Evolutionary conservation across 2,329 filamentous ascomycete species (phyloP).

Genomic region (Xylaria multiplex): DNA sequence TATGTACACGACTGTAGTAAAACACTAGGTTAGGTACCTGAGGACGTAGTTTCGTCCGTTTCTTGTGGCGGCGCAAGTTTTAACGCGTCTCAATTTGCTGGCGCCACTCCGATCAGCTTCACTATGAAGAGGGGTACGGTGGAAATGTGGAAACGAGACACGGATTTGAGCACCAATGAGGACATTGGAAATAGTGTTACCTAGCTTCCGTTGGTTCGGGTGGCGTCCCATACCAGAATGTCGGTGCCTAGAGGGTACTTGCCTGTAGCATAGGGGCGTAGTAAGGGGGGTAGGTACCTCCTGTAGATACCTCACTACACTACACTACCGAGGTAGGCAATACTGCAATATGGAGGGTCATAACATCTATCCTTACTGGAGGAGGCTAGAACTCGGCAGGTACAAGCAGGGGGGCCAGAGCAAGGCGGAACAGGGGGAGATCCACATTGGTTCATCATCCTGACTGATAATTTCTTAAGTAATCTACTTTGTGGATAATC

Average conservation of each 20-base stretch:
- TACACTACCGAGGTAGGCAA: no score
- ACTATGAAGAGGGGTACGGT: neutral
- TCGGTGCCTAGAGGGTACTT: no score
- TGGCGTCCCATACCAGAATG: no score
- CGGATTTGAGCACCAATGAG: conserved; percentile 3
- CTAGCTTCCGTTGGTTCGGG: no score
- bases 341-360: neutral
- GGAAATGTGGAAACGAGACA: neutral
- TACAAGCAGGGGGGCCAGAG: conserved; percentile 1
- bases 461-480: conserved; percentile 11
- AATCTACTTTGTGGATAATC: neutral
- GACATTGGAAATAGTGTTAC: neutral
- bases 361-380: neutral
- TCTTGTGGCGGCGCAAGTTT: neutral
- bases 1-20: no score
- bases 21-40: no score
- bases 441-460: conserved; percentile 4
- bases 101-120: no score
- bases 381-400: conserved; percentile 9
- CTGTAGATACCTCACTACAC: no score
- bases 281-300: no score
- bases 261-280: no score
- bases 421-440: neutral
- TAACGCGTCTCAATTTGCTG: neutral
- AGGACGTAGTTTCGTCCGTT: no score